These are phyloP conservation scores for Paracoccidioides brasiliensis DNA, from an alignment of 2,329 filamentous ascomycete species.

Conservation along the genomic window DNA sequence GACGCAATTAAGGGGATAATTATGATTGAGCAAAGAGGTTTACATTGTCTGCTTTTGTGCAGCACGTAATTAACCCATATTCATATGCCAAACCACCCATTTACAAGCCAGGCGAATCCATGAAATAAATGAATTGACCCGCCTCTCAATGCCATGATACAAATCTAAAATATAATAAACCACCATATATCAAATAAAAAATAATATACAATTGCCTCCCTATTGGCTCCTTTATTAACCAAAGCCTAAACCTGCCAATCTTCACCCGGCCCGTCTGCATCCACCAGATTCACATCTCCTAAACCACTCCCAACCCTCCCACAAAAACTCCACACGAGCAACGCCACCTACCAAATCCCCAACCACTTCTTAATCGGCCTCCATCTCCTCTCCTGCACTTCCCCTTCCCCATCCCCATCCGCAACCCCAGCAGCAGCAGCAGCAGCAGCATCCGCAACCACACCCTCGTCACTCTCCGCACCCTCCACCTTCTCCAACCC, in stretches of 20 bases:
- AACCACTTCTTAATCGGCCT: conserved; percentile 63
- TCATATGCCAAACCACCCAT: no score
- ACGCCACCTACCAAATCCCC: conserved; percentile 54
- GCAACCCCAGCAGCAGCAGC: conserved; percentile 15
- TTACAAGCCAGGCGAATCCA: no score
- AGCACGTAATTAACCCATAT: no score
- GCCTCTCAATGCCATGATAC: background rate
- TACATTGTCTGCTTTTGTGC: no score
- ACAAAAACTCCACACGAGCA: conserved; percentile 5
- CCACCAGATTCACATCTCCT: no score
- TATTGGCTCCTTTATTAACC: background rate
- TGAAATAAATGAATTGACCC: no score
- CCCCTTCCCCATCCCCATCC: conserved; percentile 15
- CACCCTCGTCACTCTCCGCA: conserved; percentile 23
- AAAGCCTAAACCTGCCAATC: background rate
- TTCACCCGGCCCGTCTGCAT: no score
- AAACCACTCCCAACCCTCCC: background rate
- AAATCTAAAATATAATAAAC: background rate
- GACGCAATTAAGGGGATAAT: no score
- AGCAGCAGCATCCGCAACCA: conserved; percentile 18
- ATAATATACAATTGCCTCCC: background rate
- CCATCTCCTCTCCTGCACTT: conserved; percentile 33
- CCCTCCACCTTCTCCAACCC: conserved; percentile 49
- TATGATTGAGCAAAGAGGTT: no score
- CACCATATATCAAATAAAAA: background rate